A percentile compares a stretch with the other conserved stretches of the same genome.
Evolutionary conservation across 495 filamentous ascomycete genomes (phyloP).

Genomic region (Neurospora africana): DNA sequence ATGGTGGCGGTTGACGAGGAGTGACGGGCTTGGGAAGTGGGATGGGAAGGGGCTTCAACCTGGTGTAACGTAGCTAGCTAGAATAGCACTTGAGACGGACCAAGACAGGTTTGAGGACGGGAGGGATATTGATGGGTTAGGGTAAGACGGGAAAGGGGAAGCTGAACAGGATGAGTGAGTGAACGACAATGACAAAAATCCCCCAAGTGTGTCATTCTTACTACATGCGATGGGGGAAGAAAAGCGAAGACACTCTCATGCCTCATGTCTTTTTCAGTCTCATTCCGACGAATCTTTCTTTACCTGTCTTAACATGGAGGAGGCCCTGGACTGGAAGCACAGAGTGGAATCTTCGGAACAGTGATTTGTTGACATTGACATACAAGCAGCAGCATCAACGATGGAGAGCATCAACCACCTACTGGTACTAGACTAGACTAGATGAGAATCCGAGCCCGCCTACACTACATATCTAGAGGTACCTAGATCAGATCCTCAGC

Average conservation of each 20-base stretch:
- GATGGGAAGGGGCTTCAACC: neutral
- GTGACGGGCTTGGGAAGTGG: neutral
- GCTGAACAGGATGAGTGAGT: neutral
- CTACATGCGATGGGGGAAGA: neutral
- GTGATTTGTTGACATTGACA: neutral
- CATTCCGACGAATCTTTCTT: neutral
- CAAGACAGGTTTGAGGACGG: neutral
- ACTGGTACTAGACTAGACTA: too few relatives aligned
- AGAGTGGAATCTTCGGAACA: neutral
- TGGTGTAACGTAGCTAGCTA: neutral
- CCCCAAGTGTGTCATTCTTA: neutral
- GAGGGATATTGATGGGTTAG: neutral
- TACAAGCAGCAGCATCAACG: neutral
- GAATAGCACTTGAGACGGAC: neutral
- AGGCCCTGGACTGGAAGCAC: neutral
- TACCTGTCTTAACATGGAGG: neutral
- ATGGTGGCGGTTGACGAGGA: neutral
- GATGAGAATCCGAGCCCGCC: neutral
- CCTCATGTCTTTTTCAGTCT: neutral
- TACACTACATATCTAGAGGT: too few relatives aligned
- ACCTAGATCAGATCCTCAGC: neutral
- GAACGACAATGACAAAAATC: neutral
- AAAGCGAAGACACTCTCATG: neutral
- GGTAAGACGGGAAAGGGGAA: neutral
- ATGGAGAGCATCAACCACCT: neutral